Base-by-base conservation (phyloP, 2,329 filamentous ascomycete species). In the Sarocladiaceae sp. region DNA sequence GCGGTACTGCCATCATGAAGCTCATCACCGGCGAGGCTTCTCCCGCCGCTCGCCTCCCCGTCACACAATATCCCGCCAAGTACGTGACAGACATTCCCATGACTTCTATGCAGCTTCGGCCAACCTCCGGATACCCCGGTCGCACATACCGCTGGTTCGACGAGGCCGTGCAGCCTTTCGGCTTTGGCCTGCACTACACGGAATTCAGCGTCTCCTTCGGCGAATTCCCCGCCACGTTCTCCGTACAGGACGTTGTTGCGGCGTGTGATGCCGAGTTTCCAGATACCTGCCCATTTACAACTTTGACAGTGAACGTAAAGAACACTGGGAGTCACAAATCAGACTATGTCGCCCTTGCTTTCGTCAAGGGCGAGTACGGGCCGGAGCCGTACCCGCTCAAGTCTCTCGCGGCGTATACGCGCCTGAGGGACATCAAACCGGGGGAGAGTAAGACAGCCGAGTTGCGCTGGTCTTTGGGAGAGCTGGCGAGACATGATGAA, bases 141-240 rank as follows among this genome's bases (percentile, higher is more conserved):
- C 62, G 76, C 6, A 82, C 78, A 0, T 80, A 82, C 51, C 70
- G 68, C 50, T 82, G 76, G 76, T 81, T 75, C 55, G 65, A 66
- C 24, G 59, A 61, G n/a, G 63, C 70, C 0, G 64, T 76, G 3
- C 67, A 71, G 39, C 66, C 68, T 0, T 82, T 80, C 45, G 78
- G 76, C 1, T 66, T 66, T 47, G 78, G 77, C 0, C 51, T 80
- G 47, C 75, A 80, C 53, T 81, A 80, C 58, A 81, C 76, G 5
- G 73, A 59, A 29, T 80, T 81, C 50, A 49, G 52, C 12, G 54
- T 59, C 3, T 23, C 31, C 4, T 42, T 55, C 34, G 26, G 20
- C 20, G n/a, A 12, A 24, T 24, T 35, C 19, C 34, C 18, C 9
- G 34, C 20, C 23, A 37, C 9, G 13, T 18, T 42, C n/a, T n/a